Evolutionary conservation across 768 basidiomycete species (phyloP), one percentile per base, ranked within the genome.

Genomic region (Kockovaella imperatae): DNA sequence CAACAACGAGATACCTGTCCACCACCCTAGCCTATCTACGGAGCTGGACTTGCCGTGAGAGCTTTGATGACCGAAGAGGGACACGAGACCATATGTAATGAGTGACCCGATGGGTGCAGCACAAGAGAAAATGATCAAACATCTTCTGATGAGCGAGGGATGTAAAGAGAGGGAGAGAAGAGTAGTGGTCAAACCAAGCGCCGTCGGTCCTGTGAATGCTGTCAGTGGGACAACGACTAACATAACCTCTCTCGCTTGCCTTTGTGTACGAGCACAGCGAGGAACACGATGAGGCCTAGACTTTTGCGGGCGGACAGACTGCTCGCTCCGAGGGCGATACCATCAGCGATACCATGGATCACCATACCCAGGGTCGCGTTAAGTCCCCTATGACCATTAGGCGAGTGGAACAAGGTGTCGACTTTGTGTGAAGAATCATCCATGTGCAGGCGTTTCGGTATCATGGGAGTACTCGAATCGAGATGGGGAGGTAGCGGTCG

Each of bases 261-360:
- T 79, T 97, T 97, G 72, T 97, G 95, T 18, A 97, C 75, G 40
- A 87, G 77, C 34, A 99, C 79, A 2, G 95, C 91, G 20, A 95
- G 64, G 67, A 97, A 97, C 3, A 99, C 84, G 35, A 96, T 76
- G 8, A 88, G 62, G 1, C 90, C 86, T 26, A 96, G 65, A 21
- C 67, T 69, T 29, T 74, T 15, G 74, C 71, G 48, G 8, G 53
- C 60, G 15, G 61, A 64, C 20, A 71, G 50, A 29, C 72, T 65
- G 34, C 73, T 73, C 21, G 89, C 84, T 20, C 93, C 95, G 31
- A 97, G 74, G 2, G 87, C 88, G 49, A 95, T 81, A 3, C 95
- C 91, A 69, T 99, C 95, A 0, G 89, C 86, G 40, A 90, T 76
- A 1, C 82, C 86, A 64, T 99, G 93, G 21, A 89, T 78, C 21